phyloP scores from a whole-genome alignment of 1,284 basidiomycete genomes.

The Papiliotrema flavescens region DNA sequence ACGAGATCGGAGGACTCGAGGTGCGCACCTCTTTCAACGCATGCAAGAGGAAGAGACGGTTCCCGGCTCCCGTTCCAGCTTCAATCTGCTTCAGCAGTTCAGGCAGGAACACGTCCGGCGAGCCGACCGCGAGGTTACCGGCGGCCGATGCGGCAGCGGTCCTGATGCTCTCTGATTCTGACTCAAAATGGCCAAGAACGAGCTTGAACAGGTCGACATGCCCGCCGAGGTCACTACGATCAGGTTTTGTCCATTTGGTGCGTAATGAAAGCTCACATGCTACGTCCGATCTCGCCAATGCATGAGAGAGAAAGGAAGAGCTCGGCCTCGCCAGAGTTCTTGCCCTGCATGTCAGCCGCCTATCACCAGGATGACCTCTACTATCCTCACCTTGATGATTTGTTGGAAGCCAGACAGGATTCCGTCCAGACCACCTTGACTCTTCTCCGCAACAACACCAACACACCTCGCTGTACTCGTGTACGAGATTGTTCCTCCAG shows the following conservation, averaged over 20 bases:
- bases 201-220: slow-evolving; percentile 70
- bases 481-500: slow-evolving; percentile 47
- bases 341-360: slow-evolving; percentile 45
- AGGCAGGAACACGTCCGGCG: slow-evolving; percentile 78
- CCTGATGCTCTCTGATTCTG: slow-evolving; percentile 76
- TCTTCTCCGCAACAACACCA: slow-evolving; percentile 69
- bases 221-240: slow-evolving; percentile 69
- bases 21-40: slow-evolving; percentile 78
- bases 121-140: slow-evolving; percentile 93
- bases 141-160: slow-evolving; percentile 88
- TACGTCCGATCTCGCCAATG: slow-evolving; percentile 83
- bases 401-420: slow-evolving; percentile 77
- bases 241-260: no score
- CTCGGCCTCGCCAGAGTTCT: slow-evolving; percentile 64
- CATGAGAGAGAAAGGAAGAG: slow-evolving; percentile 79
- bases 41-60: slow-evolving; percentile 77
- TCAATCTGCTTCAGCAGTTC: slow-evolving; percentile 77
- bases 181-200: slow-evolving; percentile 68
- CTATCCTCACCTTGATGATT: slow-evolving; percentile 61
- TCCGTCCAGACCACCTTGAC: slow-evolving; percentile 67
- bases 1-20: not conserved
- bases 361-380: not conserved
- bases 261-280: slow-evolving; percentile 62
- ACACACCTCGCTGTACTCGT: slow-evolving; percentile 77
- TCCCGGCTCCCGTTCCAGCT: slow-evolving; percentile 60